Evolutionary conservation across 495 filamentous ascomycete species (phyloP).

Genomic region (Neohortaea acidophila): DNA sequence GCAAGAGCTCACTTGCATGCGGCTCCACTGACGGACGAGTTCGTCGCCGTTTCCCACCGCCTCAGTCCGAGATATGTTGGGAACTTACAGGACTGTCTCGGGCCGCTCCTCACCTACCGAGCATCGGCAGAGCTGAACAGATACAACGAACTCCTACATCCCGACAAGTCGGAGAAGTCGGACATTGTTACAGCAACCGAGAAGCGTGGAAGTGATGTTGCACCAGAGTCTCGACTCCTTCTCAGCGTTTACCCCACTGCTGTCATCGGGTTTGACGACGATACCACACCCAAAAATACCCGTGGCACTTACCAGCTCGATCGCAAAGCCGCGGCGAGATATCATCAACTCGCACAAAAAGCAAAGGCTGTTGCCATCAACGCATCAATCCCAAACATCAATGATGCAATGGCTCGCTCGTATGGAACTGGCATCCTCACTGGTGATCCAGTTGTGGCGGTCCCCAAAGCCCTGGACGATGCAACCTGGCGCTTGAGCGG

Average conservation of each 20-base stretch:
- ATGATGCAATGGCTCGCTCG: constrained; percentile 63
- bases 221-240: constrained; percentile 70
- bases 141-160: constrained; percentile 80
- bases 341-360: constrained; percentile 38
- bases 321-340: constrained; percentile 28
- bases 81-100: constrained; percentile 90
- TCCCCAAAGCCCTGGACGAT: constrained; percentile 74
- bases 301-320: constrained; percentile 62
- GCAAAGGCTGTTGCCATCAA: constrained; percentile 76
- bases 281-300: constrained; percentile 51
- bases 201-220: constrained; percentile 58
- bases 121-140: constrained; percentile 85
- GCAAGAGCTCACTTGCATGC: constrained; percentile 79
- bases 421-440: constrained; percentile 69
- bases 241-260: constrained; percentile 69
- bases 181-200: constrained; percentile 82
- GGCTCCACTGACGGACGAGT: constrained; percentile 77
- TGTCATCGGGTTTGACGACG: constrained; percentile 57
- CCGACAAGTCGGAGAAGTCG: constrained; percentile 79
- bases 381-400: constrained; percentile 71
- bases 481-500: constrained; percentile 84
- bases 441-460: constrained; percentile 67
- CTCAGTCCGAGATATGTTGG: constrained; percentile 83
- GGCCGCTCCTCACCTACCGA: constrained; percentile 90
- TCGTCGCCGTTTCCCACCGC: constrained; percentile 77